These are phyloP conservation scores for Histomonas meleagridis DNA, from an alignment of 208 protist species.

Conservation along the genomic window DNA sequence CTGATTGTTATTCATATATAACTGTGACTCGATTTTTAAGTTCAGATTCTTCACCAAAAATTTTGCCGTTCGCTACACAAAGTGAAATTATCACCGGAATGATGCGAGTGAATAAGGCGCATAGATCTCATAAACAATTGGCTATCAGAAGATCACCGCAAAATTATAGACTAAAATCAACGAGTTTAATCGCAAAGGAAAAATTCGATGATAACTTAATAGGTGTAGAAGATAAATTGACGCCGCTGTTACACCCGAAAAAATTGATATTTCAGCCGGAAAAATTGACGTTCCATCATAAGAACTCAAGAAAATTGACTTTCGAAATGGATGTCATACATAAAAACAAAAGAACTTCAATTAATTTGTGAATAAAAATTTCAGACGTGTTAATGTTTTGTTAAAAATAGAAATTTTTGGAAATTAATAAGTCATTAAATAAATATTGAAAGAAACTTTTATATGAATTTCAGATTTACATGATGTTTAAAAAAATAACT, in stretches of 20 bases:
- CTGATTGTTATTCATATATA: neutral
- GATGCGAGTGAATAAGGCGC: neutral
- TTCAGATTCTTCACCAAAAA: neutral
- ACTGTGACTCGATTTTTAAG: neutral
- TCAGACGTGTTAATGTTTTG: no score
- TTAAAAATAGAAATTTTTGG: no score
- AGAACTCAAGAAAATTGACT: no score
- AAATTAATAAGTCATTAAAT: no score
- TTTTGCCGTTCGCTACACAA: neutral
- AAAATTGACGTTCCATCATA: no score
- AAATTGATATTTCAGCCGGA: no score
- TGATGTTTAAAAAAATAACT: no score
- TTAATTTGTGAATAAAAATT: no score
- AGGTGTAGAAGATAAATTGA: neutral
- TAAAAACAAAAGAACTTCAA: no score
- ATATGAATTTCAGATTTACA: no score
- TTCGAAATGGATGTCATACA: no score
- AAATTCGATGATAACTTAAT: neutral
- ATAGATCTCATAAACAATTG: neutral
- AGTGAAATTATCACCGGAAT: constrained; percentile 11
- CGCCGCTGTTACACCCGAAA: neutral
- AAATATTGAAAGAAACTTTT: no score
- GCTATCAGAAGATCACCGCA: neutral
- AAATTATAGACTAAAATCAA: neutral
- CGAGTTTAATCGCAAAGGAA: neutral